A percentile compares a stretch with the other conserved stretches of the same genome.
Conservation (phyloP, 305 asterid species). For the Euphrasia arctica region DNA sequence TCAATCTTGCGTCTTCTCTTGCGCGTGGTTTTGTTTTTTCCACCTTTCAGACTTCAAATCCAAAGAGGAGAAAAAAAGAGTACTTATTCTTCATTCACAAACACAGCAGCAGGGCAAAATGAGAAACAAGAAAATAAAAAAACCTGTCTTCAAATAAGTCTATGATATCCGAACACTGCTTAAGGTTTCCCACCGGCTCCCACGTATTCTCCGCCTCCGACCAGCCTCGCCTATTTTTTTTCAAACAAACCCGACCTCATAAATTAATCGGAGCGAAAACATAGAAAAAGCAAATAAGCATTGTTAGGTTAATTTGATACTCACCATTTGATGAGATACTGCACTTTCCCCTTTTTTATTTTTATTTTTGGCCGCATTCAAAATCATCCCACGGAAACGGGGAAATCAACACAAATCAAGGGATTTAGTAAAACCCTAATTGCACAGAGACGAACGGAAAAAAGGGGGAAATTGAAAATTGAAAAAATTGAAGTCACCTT, state of each 20-base stretch:
- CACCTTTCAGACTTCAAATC: constrained; percentile 39
- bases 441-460: constrained; percentile 2
- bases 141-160: constrained; percentile 85
- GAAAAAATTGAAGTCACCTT: constrained; percentile 35
- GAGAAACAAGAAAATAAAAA: constrained; percentile 25
- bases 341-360: constrained; percentile 66
- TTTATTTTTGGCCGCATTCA: constrained; percentile 33
- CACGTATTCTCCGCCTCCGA: constrained; percentile 88
- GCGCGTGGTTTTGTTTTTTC: constrained; percentile 41
- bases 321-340: constrained; percentile 93
- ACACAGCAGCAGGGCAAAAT: too few relatives aligned
- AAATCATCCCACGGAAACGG: constrained; percentile 20
- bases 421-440: constrained; percentile 31
- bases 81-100: background rate
- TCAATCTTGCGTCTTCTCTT: constrained; percentile 48
- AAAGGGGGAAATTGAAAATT: constrained; percentile 10
- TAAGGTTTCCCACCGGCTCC: constrained; percentile 87
- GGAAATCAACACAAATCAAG: constrained; percentile 15
- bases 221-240: constrained; percentile 84
- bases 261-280: background rate
- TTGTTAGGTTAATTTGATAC: background rate
- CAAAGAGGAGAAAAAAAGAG: constrained; percentile 3
- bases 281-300: background rate
- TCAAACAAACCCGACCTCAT: constrained; percentile 5
- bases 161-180: constrained; percentile 61